These are phyloP conservation scores for Drechslera avenae DNA, from an alignment of 2,329 filamentous ascomycete species.

Conservation along the genomic window DNA sequence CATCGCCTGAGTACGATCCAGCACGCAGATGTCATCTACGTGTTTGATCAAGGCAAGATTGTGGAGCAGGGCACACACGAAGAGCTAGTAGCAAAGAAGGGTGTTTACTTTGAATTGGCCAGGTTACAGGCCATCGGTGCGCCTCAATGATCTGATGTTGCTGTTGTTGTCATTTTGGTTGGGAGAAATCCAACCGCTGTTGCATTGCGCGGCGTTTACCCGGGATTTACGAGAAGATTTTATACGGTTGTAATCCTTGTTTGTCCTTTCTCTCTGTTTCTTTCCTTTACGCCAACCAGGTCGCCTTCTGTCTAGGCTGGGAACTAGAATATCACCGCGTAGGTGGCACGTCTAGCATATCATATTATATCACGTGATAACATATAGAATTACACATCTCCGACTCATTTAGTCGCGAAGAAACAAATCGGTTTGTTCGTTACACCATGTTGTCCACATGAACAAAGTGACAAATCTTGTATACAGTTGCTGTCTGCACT, in stretches of 20 bases:
- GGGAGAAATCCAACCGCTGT: too few species aligned
- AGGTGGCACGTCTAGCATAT: too few species aligned
- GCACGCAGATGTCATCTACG: conserved; percentile 92
- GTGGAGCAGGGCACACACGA: conserved; percentile 87
- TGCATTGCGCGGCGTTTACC: background rate
- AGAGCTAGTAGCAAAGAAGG: conserved; percentile 49
- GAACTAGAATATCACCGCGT: background rate
- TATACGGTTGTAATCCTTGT: conserved; percentile 5
- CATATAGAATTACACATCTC: too few species aligned
- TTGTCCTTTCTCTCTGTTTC: background rate
- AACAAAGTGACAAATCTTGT: background rate
- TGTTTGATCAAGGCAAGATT: conserved; percentile 88
- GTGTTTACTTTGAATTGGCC: conserved; percentile 50
- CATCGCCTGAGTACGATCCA: conserved; percentile 92
- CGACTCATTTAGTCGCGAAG: too few species aligned
- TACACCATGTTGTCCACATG: too few species aligned
- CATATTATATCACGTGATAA: too few species aligned
- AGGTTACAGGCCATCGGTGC: conserved; percentile 45
- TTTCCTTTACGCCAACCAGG: background rate
- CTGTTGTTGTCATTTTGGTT: background rate
- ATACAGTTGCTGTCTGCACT: background rate
- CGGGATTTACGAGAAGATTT: too few species aligned
- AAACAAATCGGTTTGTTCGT: too few species aligned
- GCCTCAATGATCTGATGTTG: conserved; percentile 27
- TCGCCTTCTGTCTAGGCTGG: background rate